Base-by-base conservation (phyloP, 495 filamentous ascomycete species). In the Hypoxylon perforatum region DNA sequence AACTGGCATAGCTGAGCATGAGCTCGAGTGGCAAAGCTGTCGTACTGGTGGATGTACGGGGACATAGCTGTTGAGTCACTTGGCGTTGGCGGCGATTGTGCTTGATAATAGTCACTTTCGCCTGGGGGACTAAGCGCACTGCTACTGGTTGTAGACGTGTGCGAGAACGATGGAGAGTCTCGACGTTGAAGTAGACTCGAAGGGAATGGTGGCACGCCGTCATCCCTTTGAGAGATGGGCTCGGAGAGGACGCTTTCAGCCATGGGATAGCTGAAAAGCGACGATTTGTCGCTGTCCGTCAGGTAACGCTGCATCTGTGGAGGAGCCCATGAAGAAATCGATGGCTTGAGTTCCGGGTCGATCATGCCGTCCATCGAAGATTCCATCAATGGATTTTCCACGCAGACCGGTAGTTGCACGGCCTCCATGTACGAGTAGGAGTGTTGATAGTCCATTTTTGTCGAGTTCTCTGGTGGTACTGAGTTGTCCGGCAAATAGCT, bases 61-160 rank as follows among this genome's bases (percentile, higher is more conserved):
- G 67, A 69, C 51, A 76, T 49, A 2, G 61, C n/a, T 17, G 65
- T 41, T 15, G 67, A 59, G 45, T 76, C 79, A 17, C 71, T 64
- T 3, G 76, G 77, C 6, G 80, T 78, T 38, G 67, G 62, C 12
- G 74, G 78, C n/a, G 70, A 66, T 22, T 69, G 58, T 35, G 73
- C 63, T 56, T 75, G 71, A 60, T 71, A 76, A 30, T 73, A 74
- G 44, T 80, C 78, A 33, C 68, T 67, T 11, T 81, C 80, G 2
- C 76, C 56, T 0, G 62, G 76, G 8, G 78, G 80, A 23, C 78
- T 81, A 23, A 69, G 66, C 17, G 60, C 63, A 48, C 72, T 76
- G 46, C 76, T 75, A n/a, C 71, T 74, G 0, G 79, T 75, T 15
- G 76, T 75, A 2, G 77, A 75, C 39, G 71, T 69, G 19, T 79